A percentile compares a stretch with the other conserved stretches of the same genome.
Conservation (phyloP, 345 rosid species). For the Clausena lansium region DNA sequence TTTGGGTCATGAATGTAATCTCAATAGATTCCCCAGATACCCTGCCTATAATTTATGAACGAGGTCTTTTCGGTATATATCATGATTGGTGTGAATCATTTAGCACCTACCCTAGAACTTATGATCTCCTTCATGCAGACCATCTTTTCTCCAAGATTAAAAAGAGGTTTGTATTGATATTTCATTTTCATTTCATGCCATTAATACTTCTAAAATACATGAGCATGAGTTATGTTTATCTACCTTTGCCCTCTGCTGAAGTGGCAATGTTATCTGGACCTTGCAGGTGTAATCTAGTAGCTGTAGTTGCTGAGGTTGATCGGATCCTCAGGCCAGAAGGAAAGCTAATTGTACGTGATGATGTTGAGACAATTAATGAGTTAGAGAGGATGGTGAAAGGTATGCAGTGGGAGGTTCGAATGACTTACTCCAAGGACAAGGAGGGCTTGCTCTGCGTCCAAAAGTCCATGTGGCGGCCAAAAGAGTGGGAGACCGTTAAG, state of each 20-base stretch:
- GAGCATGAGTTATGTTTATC: not conserved
- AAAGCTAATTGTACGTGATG: slow-evolving; percentile 72
- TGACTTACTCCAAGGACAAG: slow-evolving; percentile 72
- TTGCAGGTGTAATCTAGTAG: slow-evolving; percentile 67
- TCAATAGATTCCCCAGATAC: slow-evolving; percentile 87
- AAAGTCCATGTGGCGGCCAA: slow-evolving; percentile 86
- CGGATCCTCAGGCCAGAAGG: slow-evolving; percentile 88
- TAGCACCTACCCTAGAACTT: slow-evolving; percentile 93
- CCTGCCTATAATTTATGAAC: slow-evolving; percentile 80
- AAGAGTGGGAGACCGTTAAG: slow-evolving; percentile 49
- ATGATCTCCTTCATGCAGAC: slow-evolving; percentile 95
- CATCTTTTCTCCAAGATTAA: slow-evolving; percentile 87
- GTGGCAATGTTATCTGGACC: not conserved
- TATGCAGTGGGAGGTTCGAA: slow-evolving; percentile 80
- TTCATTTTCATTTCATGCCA: not conserved
- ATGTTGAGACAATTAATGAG: slow-evolving; percentile 53
- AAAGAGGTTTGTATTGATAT: slow-evolving; percentile 45
- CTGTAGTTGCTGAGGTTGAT: slow-evolving; percentile 82
- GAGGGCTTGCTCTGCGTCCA: slow-evolving; percentile 85
- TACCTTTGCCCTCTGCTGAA: not conserved
- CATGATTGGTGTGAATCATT: slow-evolving; percentile 99
- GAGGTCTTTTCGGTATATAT: slow-evolving; percentile 91
- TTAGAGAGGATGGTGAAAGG: slow-evolving; percentile 58
- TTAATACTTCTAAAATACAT: not conserved
- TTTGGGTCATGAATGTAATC: slow-evolving; percentile 98